Evolutionary conservation across 352 stramenopile species (phyloP).

Genomic region (Phytophthora sansomeana): DNA sequence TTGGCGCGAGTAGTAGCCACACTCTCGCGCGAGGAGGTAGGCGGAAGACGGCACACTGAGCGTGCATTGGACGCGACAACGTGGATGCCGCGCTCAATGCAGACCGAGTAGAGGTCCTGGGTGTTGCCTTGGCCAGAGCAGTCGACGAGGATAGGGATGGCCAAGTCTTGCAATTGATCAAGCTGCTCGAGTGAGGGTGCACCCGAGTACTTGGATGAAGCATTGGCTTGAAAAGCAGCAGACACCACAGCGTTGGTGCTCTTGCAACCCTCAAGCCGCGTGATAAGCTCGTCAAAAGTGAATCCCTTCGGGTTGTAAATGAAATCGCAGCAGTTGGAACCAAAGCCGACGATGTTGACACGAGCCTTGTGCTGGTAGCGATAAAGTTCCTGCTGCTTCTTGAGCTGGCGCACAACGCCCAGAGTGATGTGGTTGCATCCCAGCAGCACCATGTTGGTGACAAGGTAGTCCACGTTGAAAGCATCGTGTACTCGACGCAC

Average conservation of each 20-base stretch:
- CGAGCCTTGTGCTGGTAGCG: slow-evolving; percentile 72
- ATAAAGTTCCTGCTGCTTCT: slow-evolving; percentile 69
- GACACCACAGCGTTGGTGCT: slow-evolving; percentile 41
- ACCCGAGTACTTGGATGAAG: slow-evolving; percentile 38
- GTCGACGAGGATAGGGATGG: slow-evolving; percentile 76
- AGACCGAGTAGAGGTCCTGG: slow-evolving; percentile 62
- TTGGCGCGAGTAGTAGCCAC: slow-evolving; percentile 48
- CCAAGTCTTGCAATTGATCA: slow-evolving; percentile 69
- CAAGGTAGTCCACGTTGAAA: slow-evolving; percentile 82
- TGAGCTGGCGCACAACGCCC: slow-evolving; percentile 66
- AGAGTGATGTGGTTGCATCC: slow-evolving; percentile 80
- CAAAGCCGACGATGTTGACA: slow-evolving; percentile 76
- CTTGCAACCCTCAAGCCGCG: slow-evolving; percentile 52
- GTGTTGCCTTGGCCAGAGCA: slow-evolving; percentile 68
- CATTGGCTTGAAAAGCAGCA: slow-evolving; percentile 10
- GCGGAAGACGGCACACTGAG: slow-evolving; percentile 59
- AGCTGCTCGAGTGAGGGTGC: slow-evolving; percentile 60
- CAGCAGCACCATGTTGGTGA: slow-evolving; percentile 76
- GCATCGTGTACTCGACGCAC: slow-evolving; percentile 82
- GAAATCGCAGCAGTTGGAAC: slow-evolving; percentile 69
- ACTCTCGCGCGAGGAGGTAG: slow-evolving; percentile 66
- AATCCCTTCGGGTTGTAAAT: slow-evolving; percentile 66
- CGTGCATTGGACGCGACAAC: slow-evolving; percentile 76
- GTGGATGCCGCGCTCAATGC: slow-evolving; percentile 76
- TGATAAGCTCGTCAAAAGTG: slow-evolving; percentile 52